These are phyloP conservation scores for Leccinum subspadiceum DNA, from an alignment of 1,284 basidiomycete genomes.

Conservation along the genomic window DNA sequence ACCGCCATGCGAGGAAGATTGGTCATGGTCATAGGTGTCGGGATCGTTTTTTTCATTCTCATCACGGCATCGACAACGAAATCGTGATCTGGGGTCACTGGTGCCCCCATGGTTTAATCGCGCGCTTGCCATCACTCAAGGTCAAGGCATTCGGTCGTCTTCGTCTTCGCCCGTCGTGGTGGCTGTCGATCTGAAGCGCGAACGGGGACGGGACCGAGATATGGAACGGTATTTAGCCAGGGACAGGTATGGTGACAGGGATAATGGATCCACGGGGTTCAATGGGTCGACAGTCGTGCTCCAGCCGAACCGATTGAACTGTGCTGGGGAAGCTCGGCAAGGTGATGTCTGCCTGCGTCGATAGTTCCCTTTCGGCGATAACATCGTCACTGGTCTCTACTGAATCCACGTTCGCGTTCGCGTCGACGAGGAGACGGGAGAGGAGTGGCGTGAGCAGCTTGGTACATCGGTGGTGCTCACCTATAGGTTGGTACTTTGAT, in stretches of 20 bases:
- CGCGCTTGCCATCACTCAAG: not conserved
- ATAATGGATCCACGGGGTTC: not conserved
- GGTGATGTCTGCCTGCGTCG: not conserved
- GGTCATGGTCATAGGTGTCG: not conserved
- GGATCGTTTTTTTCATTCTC: not conserved
- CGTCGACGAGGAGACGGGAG: conserved; percentile 7
- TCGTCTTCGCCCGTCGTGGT: not conserved
- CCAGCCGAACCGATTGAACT: not conserved
- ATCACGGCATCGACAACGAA: not conserved
- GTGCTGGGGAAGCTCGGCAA: not conserved
- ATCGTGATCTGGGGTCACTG: not conserved
- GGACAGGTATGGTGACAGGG: not conserved
- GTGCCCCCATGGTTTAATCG: not conserved
- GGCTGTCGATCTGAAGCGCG: not conserved
- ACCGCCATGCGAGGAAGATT: too few relatives aligned
- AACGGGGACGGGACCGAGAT: not conserved
- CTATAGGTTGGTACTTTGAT: conserved; percentile 42
- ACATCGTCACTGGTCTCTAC: not conserved
- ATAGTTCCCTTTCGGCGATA: not conserved
- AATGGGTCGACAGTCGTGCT: not conserved
- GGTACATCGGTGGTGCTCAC: conserved; percentile 50
- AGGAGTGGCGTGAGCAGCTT: conserved; percentile 38
- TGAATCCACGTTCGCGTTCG: not conserved
- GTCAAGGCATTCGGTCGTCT: too few relatives aligned
- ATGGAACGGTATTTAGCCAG: not conserved